A percentile compares a stretch with the other conserved stretches of the same genome.
Evolutionary conservation across 306 rosid species (phyloP).

Genomic region (Quercus cerris): DNA sequence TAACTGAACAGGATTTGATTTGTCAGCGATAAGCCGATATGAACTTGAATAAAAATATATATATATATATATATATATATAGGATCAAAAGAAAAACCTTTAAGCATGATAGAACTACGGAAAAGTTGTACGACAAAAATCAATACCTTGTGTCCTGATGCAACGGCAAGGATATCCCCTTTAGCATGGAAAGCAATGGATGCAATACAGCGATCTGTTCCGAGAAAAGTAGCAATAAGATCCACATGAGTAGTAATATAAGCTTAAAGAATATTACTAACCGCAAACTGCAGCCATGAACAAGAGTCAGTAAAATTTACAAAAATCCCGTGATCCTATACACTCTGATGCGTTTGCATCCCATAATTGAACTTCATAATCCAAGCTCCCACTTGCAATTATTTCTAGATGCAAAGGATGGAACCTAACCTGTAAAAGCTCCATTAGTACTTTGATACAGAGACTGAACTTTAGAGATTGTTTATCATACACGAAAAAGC

Average conservation of each 20-base stretch:
- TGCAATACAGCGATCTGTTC: conserved; percentile 39
- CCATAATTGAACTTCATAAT: conserved; percentile 48
- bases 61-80: too few species aligned
- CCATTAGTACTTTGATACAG: conserved; percentile 18
- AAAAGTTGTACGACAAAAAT: conserved; percentile 3
- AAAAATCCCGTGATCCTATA: conserved; percentile 33
- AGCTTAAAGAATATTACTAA: neutral
- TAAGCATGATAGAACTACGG: neutral
- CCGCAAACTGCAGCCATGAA: neutral
- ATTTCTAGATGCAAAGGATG: conserved; percentile 38
- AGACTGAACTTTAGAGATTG: neutral
- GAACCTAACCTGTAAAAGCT: conserved; percentile 45
- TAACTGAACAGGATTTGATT: conserved; percentile 27
- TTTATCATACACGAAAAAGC: neutral
- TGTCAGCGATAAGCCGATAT: neutral
- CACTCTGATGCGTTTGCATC: conserved; percentile 37
- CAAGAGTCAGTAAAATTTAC: conserved; percentile 21
- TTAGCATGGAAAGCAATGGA: conserved; percentile 53
- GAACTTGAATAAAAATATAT: conserved; percentile 5
- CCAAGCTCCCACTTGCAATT: conserved; percentile 53
- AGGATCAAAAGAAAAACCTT: neutral
- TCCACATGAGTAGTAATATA: conserved; percentile 3
- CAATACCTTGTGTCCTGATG: conserved; percentile 46
- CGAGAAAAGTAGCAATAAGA: conserved; percentile 3
- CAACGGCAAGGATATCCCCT: conserved; percentile 53